Evolutionary conservation across 2,329 filamentous ascomycete genomes (phyloP), one percentile per base, ranked within the genome.

Genomic region (Sclerotinia glacialis): DNA sequence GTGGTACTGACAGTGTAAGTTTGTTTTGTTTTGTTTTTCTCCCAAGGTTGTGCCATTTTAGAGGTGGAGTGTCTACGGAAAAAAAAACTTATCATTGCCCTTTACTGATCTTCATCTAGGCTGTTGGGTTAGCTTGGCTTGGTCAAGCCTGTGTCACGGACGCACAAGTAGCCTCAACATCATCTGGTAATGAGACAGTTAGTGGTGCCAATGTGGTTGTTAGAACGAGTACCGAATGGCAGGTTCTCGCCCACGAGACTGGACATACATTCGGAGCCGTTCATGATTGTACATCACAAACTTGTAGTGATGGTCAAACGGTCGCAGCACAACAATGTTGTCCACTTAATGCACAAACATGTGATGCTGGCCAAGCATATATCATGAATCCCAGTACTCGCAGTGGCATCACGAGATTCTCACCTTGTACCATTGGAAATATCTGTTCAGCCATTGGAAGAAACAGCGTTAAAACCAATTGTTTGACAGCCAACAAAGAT

Each of bases 381-480:
- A 93, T 99, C 78, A 99, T 99, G 95, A 98, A 98, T 76, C 95
- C 95, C 0, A 95, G 91, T 14, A 95, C 94, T 1, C 85, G 84
- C 16, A 77, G 82, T 11, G 85, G 86, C 66, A 92, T 97, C 76
- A 89, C 84, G 0, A 80, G 84, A 52, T 99, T 99, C 79, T 97
- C 93, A 0, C 85, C 89, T 2, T 99, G 95, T 80, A 90, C 88
- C 31, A 85, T 99, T 71, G 95, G 95, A 70, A 98, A 98, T 75
- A 92, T 99, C 68, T 99, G 95, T 80, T 91, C 90, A 7, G 93
- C 92, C 40, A 83, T 99, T 70, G 87, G 85, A 63, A 85, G 89
- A 67, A 89, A 90, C 74, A 90, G 88, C 69, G 89, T 96, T 77
- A 89, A 91, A 69, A 87, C 87, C 0, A 79, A 76, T 34, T 99